Conservation (phyloP, 1,284 basidiomycete genomes). For the Microbotryum silenes-acaulis region DNA sequence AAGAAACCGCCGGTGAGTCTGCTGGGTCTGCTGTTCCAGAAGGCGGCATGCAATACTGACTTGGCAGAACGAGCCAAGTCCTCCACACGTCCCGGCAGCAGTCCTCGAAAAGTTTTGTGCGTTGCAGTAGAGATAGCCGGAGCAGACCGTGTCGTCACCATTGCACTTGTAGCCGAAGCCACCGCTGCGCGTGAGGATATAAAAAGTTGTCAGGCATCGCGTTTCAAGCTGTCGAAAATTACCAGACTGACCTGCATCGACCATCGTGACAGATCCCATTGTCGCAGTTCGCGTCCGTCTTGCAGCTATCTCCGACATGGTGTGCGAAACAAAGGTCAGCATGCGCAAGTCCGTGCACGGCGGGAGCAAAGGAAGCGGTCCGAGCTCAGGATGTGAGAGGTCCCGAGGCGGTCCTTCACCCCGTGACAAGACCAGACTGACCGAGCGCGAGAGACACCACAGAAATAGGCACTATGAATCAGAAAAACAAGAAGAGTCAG, state of each 20-base stretch:
- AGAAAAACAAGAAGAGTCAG: no score
- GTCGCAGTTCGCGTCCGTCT: slow-evolving; percentile 5
- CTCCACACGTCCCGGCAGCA: slow-evolving; percentile 9
- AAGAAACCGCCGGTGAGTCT: no score
- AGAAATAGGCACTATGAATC: slow-evolving; percentile 9
- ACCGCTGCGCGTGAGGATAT: slow-evolving; percentile 2
- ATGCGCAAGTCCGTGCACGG: background rate
- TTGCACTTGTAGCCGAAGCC: slow-evolving; percentile 1
- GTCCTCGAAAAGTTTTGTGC: background rate
- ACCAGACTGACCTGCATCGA: no score
- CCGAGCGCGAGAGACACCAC: slow-evolving; percentile 15
- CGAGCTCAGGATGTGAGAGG: no score
- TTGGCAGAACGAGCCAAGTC: slow-evolving; percentile 11
- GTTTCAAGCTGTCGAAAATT: no score
- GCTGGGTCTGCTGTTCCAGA: no score
- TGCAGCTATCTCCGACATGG: slow-evolving; percentile 1
- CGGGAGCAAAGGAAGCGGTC: background rate
- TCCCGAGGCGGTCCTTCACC: no score
- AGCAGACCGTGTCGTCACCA: slow-evolving; percentile 11
- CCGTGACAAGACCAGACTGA: background rate
- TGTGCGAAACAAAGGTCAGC: slow-evolving; percentile 1
- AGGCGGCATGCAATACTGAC: no score
- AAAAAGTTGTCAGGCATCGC: background rate
- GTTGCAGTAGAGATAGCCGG: slow-evolving; percentile 19
- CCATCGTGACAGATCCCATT: background rate